A percentile compares a stretch with the other conserved stretches of the same genome.
These are phyloP conservation scores for Blastocrithidia nonstop DNA, from an alignment of 208 protist species.

Conservation along the genomic window DNA sequence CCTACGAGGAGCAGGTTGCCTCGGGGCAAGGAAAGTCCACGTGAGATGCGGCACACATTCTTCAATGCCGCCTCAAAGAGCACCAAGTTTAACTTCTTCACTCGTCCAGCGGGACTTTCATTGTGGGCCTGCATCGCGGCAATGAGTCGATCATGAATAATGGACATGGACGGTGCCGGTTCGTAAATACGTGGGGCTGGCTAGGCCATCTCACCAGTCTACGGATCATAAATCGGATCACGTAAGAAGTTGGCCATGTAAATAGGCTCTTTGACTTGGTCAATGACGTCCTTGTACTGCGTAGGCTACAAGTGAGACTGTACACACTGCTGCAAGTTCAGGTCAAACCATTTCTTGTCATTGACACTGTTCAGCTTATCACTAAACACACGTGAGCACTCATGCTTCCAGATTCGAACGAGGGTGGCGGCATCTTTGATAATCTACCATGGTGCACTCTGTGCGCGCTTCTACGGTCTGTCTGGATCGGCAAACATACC, in stretches of 20 bases:
- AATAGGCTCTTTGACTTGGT: constrained; percentile 51
- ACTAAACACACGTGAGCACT: constrained; percentile 93
- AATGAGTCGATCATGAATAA: constrained; percentile 60
- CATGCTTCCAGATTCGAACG: constrained; percentile 93
- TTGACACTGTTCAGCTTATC: constrained; percentile 91
- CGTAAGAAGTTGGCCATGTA: constrained; percentile 94
- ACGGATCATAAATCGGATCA: constrained; percentile 76
- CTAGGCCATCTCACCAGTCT: constrained; percentile 82
- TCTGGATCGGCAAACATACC: constrained; percentile 79
- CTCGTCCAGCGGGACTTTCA: constrained; percentile 57
- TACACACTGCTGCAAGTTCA: constrained; percentile 75
- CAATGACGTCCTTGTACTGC: constrained; percentile 65
- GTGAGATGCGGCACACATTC: constrained; percentile 89
- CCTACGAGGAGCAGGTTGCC: constrained; percentile 91
- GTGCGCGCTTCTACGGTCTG: constrained; percentile 70
- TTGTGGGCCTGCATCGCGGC: constrained; percentile 78
- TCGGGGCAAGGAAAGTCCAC: constrained; percentile 81
- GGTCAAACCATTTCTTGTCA: constrained; percentile 94
- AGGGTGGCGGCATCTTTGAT: constrained; percentile 68
- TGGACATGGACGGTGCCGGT: constrained; percentile 72
- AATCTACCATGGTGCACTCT: constrained; percentile 70
- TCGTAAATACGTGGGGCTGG: constrained; percentile 91
- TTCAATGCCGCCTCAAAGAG: constrained; percentile 92
- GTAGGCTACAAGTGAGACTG: constrained; percentile 55
- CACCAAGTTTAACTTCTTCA: constrained; percentile 88